phyloP scores from a whole-genome alignment of 106 monocot genomes.

The Dioscorea dumetorum region DNA sequence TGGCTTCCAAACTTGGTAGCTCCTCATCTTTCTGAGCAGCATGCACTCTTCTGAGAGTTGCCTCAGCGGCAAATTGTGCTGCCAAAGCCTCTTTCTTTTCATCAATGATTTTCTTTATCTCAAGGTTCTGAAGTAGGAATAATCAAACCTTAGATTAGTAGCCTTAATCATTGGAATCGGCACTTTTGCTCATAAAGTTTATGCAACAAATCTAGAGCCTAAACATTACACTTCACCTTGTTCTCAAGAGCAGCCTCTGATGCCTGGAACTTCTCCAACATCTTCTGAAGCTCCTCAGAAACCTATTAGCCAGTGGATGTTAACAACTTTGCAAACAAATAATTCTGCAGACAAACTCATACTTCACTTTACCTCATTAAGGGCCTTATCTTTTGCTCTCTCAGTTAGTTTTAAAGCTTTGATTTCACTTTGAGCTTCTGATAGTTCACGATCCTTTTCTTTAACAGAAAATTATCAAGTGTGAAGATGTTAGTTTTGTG shows the following conservation, averaged over 20 bases:
- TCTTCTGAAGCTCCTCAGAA: slow-evolving; percentile 64
- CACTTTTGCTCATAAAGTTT: no score
- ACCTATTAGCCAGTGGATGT: slow-evolving; percentile 23
- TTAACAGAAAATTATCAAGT: not conserved
- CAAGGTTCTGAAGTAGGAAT: slow-evolving; percentile 45
- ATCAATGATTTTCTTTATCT: slow-evolving; percentile 63
- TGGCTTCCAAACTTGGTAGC: slow-evolving; percentile 58
- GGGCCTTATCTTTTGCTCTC: slow-evolving; percentile 81
- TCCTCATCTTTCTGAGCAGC: slow-evolving; percentile 89
- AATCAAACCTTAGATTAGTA: not conserved
- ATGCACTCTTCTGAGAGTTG: slow-evolving; percentile 79
- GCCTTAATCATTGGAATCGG: not conserved
- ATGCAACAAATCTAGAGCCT: not conserved
- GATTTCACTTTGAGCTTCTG: slow-evolving; percentile 61
- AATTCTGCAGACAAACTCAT: not conserved
- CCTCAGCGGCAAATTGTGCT: slow-evolving; percentile 85
- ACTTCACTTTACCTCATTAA: slow-evolving; percentile 39
- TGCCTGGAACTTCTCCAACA: slow-evolving; percentile 51
- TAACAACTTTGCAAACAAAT: not conserved
- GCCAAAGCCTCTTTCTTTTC: slow-evolving; percentile 75
- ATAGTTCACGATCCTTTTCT: slow-evolving; percentile 75
- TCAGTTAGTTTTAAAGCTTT: slow-evolving; percentile 60
- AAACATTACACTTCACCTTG: slow-evolving; percentile 28
- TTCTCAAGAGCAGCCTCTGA: slow-evolving; percentile 62
- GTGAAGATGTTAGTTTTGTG: no score